Conservation (phyloP, 2,329 filamentous ascomycete species). For the Tolypocladium ophioglossoides region DNA sequence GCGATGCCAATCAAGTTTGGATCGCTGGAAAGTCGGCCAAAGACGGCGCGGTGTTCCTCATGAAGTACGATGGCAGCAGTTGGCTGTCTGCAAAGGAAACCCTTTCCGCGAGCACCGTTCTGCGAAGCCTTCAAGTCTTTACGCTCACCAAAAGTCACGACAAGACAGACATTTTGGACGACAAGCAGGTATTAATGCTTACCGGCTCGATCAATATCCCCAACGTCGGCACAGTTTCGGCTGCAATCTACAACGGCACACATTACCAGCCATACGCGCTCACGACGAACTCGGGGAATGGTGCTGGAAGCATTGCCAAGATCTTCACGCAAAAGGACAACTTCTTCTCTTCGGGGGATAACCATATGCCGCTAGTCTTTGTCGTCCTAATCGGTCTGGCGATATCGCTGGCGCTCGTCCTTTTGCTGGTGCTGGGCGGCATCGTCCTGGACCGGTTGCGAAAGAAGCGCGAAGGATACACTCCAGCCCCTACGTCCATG, state of each 20-base stretch:
- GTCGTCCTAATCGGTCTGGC: constrained; percentile 73
- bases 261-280: constrained; percentile 69
- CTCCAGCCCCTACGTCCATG: constrained; percentile 61
- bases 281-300: constrained; percentile 55
- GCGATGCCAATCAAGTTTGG: constrained; percentile 68
- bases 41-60: constrained; percentile 63
- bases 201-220: constrained; percentile 74
- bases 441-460: constrained; percentile 66
- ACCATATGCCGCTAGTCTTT: constrained; percentile 60
- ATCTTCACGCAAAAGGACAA: constrained; percentile 76
- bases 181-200: constrained; percentile 64
- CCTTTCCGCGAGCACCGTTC: constrained; percentile 54
- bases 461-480: constrained; percentile 69
- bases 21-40: constrained; percentile 56
- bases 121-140: constrained; percentile 77
- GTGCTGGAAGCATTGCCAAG: constrained; percentile 63
- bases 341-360: constrained; percentile 53
- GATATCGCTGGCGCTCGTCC: constrained; percentile 66
- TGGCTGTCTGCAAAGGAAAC: constrained; percentile 57
- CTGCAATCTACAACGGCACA: constrained; percentile 79
- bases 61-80: constrained; percentile 66
- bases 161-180: constrained; percentile 50
- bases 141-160: constrained; percentile 58
- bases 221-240: constrained; percentile 70
- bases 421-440: constrained; percentile 65